Evolutionary conservation across 1,284 basidiomycete genomes (phyloP), one percentile per base, ranked within the genome.

Genomic region (Trichosporon sp.): DNA sequence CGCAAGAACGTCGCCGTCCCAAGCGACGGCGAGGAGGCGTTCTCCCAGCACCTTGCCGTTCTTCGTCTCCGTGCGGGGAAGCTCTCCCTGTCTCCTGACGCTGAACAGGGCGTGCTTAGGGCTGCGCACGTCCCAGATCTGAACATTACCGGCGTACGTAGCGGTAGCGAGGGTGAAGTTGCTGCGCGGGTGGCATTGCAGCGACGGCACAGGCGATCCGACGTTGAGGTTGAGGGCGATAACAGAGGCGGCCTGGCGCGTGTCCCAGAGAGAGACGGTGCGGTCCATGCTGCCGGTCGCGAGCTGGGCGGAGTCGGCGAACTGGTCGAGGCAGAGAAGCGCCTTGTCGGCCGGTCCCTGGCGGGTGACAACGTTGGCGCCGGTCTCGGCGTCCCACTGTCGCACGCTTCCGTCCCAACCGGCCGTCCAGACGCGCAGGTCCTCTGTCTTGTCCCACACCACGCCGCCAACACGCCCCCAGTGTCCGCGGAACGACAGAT

Each of bases 51-150:
- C 83, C 76, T 92, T 92, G 19, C 73, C 77, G 64, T 74, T 78
- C 74, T 74, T 78, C 46, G 71, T 78, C 32, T 72, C 70, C 36
- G 71, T 70, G 33, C 76, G 62, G 10, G 65, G 65, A 34, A 65
- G 67, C 19, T 58, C 61, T 32, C 32, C 64, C 49, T 54, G 49
- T 54, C 49, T 29, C 56, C 70, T 73, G 14, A 61, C 59, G 21
- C 40, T 63, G 77, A 95, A 91, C 65, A 84, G 68, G 6, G 81
- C 83, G 85, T 70, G 88, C 83, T 76, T 83, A 19, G 82, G 81
- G 29, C 80, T 81, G 34, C 92, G 84, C 29, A 92, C 80, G 77
- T 97, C 94, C 92, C 92, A 96, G 19, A 96, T 82, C 27, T 92
- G 85, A 2, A 89, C 87, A 0, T 87, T 81, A 34, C 92, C 91